Conservation (phyloP, 257 asterid species). For the Solanum tarijense region DNA sequence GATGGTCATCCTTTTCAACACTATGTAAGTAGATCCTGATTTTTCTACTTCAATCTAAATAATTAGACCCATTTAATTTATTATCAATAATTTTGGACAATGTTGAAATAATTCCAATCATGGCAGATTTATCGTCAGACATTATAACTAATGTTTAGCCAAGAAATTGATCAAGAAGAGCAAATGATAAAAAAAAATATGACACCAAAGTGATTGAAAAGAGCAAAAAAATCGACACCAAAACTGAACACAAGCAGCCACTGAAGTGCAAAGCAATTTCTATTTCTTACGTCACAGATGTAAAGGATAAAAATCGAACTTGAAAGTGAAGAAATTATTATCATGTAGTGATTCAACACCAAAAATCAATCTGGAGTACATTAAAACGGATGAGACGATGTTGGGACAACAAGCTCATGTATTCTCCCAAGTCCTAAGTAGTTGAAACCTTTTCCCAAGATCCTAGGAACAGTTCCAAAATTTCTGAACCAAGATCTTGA, state of each 20-base stretch:
- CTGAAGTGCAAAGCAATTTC: background rate
- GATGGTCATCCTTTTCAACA: background rate
- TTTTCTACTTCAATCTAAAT: no score
- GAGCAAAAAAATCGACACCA: no score
- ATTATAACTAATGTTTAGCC: background rate
- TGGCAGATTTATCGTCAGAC: no score
- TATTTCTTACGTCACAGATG: no score
- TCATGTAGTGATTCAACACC: background rate
- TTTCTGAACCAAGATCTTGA: background rate
- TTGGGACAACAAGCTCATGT: background rate
- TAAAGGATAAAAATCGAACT: background rate
- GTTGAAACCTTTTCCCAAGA: no score
- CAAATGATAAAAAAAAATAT: no score
- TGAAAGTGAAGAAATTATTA: background rate
- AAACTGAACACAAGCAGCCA: background rate
- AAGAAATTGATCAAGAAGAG: background rate
- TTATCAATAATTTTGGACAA: no score
- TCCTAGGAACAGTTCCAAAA: no score
- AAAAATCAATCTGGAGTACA: background rate
- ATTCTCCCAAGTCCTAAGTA: background rate
- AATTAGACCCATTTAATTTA: no score
- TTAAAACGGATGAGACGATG: no score
- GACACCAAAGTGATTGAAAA: background rate
- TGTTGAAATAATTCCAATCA: no score
- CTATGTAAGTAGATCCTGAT: background rate